phyloP scores from a whole-genome alignment of 169 alveolate species.

The Plasmodium malariae region DNA sequence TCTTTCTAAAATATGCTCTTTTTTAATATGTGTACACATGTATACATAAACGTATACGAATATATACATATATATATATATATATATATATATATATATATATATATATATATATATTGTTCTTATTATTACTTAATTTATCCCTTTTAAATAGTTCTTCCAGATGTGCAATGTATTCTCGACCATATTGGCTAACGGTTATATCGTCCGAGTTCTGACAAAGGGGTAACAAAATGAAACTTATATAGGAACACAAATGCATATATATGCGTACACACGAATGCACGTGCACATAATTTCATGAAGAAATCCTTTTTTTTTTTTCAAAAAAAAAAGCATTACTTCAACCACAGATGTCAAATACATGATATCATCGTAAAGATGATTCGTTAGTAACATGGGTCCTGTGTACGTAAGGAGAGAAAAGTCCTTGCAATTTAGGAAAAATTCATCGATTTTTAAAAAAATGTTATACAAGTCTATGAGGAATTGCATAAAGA shows the following conservation, averaged over 20 bases:
- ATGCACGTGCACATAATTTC: neutral
- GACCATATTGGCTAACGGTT: slow-evolving; percentile 65
- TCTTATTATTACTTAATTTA: slow-evolving; percentile 58
- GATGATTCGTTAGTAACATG: slow-evolving; percentile 49
- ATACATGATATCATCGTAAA: slow-evolving; percentile 58
- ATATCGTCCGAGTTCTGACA: slow-evolving; percentile 37
- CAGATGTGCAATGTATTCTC: slow-evolving; percentile 54
- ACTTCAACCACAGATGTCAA: slow-evolving; percentile 65
- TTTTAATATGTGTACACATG: no score
- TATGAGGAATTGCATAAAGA: slow-evolving; percentile 62
- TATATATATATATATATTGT: neutral
- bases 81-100: neutral
- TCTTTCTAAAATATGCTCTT: no score
- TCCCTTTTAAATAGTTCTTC: slow-evolving; percentile 41
- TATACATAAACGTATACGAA: no score
- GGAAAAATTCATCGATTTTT: slow-evolving; percentile 60
- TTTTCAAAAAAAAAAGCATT: neutral
- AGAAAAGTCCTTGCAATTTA: slow-evolving; percentile 31
- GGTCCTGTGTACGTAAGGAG: slow-evolving; percentile 57
- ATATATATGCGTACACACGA: neutral
- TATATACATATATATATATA: no score
- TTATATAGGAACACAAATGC: neutral
- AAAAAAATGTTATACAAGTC: slow-evolving; percentile 64
- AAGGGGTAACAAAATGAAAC: neutral
- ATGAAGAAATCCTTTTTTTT: neutral